A percentile compares a stretch with the other conserved stretches of the same genome.
Evolutionary conservation across 1,284 basidiomycete species (phyloP).

Genomic region (Inonotus obliquus): DNA sequence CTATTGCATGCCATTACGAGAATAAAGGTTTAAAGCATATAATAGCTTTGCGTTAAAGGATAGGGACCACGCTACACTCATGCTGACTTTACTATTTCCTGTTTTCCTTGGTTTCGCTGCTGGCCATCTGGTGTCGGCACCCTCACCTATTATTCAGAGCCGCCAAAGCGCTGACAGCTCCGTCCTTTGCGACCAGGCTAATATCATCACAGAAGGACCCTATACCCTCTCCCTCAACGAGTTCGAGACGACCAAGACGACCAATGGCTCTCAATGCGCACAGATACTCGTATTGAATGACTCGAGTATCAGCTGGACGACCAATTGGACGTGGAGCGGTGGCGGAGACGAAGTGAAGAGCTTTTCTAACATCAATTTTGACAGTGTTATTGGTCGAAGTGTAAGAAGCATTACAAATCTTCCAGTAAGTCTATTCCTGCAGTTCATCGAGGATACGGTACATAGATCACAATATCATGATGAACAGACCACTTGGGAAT

Average conservation of each 20-base stretch:
- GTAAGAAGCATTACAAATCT: conserved; percentile 51
- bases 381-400: conserved; percentile 45
- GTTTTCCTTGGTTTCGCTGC: not conserved
- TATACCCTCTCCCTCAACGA: conserved; percentile 49
- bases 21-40: not conserved
- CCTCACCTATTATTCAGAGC: not conserved
- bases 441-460: not conserved
- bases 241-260: conserved; percentile 44
- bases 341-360: conserved; percentile 54
- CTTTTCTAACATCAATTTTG: conserved; percentile 52
- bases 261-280: conserved; percentile 48
- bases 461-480: not conserved
- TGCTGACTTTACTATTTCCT: not conserved
- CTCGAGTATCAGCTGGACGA: conserved; percentile 46
- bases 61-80: not conserved
- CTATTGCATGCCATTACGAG: no score
- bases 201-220: conserved; percentile 30
- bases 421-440: conserved; percentile 32
- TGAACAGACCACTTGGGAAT: conserved; percentile 37
- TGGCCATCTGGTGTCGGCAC: not conserved
- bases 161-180: conserved; percentile 26
- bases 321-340: conserved; percentile 48
- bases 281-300: conserved; percentile 41
- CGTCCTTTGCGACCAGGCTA: conserved; percentile 43
- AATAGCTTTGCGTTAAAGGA: not conserved